Evolutionary conservation across 73 alveolate genomes (phyloP).

Genomic region (Tetrahymena elliotti): DNA sequence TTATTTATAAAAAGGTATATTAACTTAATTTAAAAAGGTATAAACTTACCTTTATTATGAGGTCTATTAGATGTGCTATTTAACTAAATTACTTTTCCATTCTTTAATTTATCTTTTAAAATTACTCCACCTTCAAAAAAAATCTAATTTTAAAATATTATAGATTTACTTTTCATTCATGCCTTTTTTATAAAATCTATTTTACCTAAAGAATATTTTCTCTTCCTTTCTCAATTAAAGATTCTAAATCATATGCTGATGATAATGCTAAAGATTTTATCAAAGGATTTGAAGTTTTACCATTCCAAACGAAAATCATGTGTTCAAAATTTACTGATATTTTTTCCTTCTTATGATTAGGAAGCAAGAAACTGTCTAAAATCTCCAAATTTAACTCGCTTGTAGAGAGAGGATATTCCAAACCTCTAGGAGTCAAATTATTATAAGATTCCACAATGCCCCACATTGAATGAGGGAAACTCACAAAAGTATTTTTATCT

Average conservation of each 20-base stretch:
- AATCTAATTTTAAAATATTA: constrained; percentile 32
- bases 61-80: constrained; percentile 20
- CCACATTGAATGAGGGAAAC: constrained; percentile 76
- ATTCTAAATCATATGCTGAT: constrained; percentile 88
- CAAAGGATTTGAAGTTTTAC: constrained; percentile 79
- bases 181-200: neutral
- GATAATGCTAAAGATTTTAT: constrained; percentile 85
- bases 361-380: constrained; percentile 1
- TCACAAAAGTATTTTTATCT: constrained; percentile 43
- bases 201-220: constrained; percentile 51
- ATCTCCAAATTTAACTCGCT: constrained; percentile 38
- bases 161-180: too few relatives aligned
- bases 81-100: constrained; percentile 57
- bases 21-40: too few relatives aligned
- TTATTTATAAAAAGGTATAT: too few relatives aligned
- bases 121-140: constrained; percentile 87
- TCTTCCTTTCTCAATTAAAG: constrained; percentile 45
- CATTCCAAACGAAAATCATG: constrained; percentile 97
- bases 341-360: constrained; percentile 41
- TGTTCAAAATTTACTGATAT: constrained; percentile 67
- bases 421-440: constrained; percentile 97
- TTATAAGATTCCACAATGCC: constrained; percentile 84
- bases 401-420: constrained; percentile 68
- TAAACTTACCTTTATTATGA: neutral
- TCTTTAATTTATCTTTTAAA: constrained; percentile 66